These are phyloP conservation scores for Aureobasidium sp. DNA, from an alignment of 2,329 filamentous ascomycete genomes.

Conservation along the genomic window DNA sequence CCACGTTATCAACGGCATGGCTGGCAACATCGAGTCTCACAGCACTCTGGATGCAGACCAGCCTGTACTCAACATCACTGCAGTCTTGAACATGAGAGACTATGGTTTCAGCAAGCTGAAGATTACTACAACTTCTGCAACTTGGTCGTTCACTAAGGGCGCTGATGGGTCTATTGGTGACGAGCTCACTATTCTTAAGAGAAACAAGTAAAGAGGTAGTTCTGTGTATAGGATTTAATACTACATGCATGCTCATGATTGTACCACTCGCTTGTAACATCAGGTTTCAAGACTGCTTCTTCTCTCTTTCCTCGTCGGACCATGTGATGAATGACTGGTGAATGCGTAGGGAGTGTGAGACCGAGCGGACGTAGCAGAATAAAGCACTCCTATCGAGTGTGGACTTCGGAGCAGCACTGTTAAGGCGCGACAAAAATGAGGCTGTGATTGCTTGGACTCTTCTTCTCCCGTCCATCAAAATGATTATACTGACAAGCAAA, in stretches of 20 bases:
- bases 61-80: conserved; percentile 33
- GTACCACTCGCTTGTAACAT: background rate
- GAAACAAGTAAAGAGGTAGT: conserved; percentile 14
- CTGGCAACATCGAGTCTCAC: conserved; percentile 45
- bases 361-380: too few species aligned
- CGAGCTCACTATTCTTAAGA: conserved; percentile 29
- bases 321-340: too few species aligned
- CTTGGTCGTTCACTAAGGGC: conserved; percentile 41
- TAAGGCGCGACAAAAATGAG: too few species aligned
- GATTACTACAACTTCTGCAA: conserved; percentile 31
- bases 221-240: background rate
- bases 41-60: conserved; percentile 30
- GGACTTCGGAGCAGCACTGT: too few species aligned
- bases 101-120: conserved; percentile 43
- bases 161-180: conserved; percentile 32
- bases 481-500: too few species aligned
- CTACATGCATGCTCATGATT: background rate
- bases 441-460: too few species aligned
- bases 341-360: too few species aligned
- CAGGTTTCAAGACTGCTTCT: background rate
- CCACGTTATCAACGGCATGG: conserved; percentile 46
- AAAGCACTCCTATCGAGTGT: too few species aligned
- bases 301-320: too few species aligned
- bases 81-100: conserved; percentile 36
- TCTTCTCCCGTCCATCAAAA: too few species aligned